phyloP scores from a whole-genome alignment of 805 yeast genomes.

The Suhomyces tanzawaensis region DNA sequence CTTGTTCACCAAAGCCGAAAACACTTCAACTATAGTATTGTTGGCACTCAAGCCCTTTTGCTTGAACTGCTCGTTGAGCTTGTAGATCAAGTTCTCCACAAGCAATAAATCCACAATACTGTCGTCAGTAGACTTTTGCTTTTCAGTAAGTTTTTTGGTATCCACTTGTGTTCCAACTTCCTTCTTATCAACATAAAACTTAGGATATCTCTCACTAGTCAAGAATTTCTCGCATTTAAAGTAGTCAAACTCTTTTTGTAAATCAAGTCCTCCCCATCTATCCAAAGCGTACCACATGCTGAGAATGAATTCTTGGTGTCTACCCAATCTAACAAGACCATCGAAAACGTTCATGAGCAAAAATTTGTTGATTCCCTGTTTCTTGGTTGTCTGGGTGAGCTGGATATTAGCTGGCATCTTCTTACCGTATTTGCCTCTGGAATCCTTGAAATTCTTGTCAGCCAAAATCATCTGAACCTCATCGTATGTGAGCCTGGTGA shows the following conservation, averaged over 20 bases:
- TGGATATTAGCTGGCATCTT: conserved; percentile 9
- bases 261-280: conserved; percentile 34
- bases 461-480: conserved; percentile 16
- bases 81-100: conserved; percentile 34
- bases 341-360: conserved; percentile 30
- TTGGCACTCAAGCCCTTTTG: conserved; percentile 15
- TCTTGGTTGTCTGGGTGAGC: conserved; percentile 7
- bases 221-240: background rate
- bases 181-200: background rate
- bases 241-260: conserved; percentile 7
- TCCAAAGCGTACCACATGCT: conserved; percentile 33
- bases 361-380: conserved; percentile 29
- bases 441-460: conserved; percentile 14
- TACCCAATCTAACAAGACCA: conserved; percentile 30
- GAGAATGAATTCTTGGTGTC: conserved; percentile 25
- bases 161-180: background rate
- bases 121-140: background rate
- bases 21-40: conserved; percentile 25
- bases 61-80: conserved; percentile 25
- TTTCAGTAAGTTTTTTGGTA: background rate
- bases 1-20: conserved; percentile 20
- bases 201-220: conserved; percentile 2
- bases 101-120: conserved; percentile 26
- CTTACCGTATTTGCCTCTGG: conserved; percentile 22
- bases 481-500: conserved; percentile 22